Base-by-base conservation (phyloP, 140 eudicot genomes). In the Oenanthe javanica region DNA sequence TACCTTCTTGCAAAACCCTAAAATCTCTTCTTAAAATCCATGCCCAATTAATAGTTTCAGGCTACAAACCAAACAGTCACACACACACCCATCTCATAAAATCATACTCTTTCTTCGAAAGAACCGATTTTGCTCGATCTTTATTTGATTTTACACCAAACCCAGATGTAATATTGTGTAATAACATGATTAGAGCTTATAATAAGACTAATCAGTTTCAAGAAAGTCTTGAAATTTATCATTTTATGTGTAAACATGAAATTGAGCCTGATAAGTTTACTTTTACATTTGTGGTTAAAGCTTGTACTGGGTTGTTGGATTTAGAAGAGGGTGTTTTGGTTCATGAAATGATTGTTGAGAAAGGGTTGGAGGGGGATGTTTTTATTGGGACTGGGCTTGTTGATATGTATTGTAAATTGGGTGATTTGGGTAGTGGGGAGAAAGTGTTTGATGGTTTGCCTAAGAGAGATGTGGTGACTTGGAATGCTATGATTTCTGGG, bases 401-500 rank as follows among this genome's bases (percentile, higher is more conserved):
- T n/a, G 90, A 91, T 87, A 76, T 91, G 90, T 89, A 87, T 2
- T 89, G 91, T 77, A 91, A 91, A 79, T 79, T 88, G 82, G 91
- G 91, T 43, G 80, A 81, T 4, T 77, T 91, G 84, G 84, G 3
- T 61, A 25, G 66, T 9, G 96, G 93, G 12, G 72, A 84, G 8
- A 71, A 87, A 75, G 89, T 91, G 90, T 91, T 91, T 83, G 93
- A 87, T 84, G 67, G 77, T 72, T 83, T 91, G 89, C 86, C 92
- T 82, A 18, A 81, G 6, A 89, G 54, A 81, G 93, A 91, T 80
- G 86, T 91, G 52, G 96, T 78, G 9, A 86, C 85, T 25, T 91
- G 96, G 93, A 91, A 89, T 80, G 90, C 88, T 10, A 86, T 91
- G 89, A 79, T 91, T 67, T 84, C 86, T 0, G 96, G 96, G 80